These are phyloP conservation scores for Hypoxylon trugodes DNA, from an alignment of 495 filamentous ascomycete genomes.

Conservation along the genomic window DNA sequence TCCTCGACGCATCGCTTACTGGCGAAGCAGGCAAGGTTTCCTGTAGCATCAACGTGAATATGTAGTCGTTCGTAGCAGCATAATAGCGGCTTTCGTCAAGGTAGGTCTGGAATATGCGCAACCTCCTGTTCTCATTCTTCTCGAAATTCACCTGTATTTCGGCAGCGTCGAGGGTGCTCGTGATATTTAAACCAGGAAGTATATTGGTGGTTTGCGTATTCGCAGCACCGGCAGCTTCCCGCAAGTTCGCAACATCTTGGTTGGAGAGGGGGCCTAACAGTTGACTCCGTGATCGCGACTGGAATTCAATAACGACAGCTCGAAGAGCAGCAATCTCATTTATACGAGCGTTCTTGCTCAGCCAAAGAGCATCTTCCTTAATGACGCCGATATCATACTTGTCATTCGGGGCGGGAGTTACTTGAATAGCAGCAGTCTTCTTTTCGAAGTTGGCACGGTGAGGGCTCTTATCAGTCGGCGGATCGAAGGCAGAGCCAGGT, in stretches of 20 bases:
- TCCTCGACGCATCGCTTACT: constrained; percentile 38
- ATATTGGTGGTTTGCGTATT: constrained; percentile 60
- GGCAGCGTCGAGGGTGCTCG: constrained; percentile 54
- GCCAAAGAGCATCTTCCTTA: constrained; percentile 85
- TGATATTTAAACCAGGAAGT: constrained; percentile 53
- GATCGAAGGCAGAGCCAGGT: constrained; percentile 68
- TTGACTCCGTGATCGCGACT: constrained; percentile 70
- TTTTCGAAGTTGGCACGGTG: constrained; percentile 73
- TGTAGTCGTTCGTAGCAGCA: constrained; percentile 56
- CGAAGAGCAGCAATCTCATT: constrained; percentile 86
- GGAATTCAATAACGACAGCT: constrained; percentile 83
- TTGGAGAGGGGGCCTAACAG: constrained; percentile 71
- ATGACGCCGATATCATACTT: constrained; percentile 80
- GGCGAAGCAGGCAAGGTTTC: constrained; percentile 39
- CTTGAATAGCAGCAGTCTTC: constrained; percentile 90
- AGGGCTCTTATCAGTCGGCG: constrained; percentile 51
- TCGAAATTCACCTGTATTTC: constrained; percentile 64
- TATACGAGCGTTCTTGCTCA: constrained; percentile 77
- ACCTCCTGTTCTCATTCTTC: constrained; percentile 62
- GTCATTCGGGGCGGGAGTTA: constrained; percentile 71
- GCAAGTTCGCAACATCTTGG: constrained; percentile 72
- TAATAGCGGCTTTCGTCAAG: constrained; percentile 72
- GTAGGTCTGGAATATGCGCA: constrained; percentile 72
- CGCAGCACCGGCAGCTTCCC: constrained; percentile 68
- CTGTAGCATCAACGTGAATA: constrained; percentile 55